Conservation (phyloP, 768 basidiomycete genomes). For the Leccinum incarnatum region DNA sequence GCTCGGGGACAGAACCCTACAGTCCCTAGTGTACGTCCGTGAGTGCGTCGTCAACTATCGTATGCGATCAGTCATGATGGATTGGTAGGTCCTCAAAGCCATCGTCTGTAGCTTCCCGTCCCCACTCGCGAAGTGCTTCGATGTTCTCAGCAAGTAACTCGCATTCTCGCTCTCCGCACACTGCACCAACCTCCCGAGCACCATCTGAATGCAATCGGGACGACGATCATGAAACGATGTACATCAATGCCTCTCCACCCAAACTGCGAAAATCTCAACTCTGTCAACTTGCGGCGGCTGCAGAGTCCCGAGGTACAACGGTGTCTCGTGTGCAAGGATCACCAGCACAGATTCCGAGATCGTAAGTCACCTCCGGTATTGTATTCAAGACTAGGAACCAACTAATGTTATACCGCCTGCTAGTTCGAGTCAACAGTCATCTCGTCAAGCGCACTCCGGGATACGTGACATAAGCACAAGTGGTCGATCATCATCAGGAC, state of each 20-base stretch:
- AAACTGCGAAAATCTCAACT: not conserved
- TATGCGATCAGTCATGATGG: not conserved
- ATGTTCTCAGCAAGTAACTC: not conserved
- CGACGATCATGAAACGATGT: not conserved
- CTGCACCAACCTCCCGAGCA: not conserved
- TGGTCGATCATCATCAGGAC: too few relatives aligned
- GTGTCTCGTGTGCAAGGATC: too few relatives aligned
- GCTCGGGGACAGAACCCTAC: not conserved
- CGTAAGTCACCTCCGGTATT: too few relatives aligned
- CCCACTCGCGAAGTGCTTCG: not conserved
- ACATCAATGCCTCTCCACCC: not conserved
- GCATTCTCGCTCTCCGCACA: not conserved
- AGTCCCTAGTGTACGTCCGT: not conserved
- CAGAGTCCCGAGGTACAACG: not conserved
- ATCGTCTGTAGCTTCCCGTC: not conserved
- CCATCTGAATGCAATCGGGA: not conserved
- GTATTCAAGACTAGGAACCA: too few relatives aligned
- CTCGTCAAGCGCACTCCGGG: too few relatives aligned
- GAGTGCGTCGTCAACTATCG: not conserved
- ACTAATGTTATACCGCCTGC: too few relatives aligned
- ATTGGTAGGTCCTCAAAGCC: not conserved
- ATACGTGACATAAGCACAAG: too few relatives aligned
- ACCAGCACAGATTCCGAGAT: too few relatives aligned
- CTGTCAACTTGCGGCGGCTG: not conserved
- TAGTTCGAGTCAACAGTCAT: too few relatives aligned